Percentiles rank a stretch among this genome's conserved stretches.
phyloP scores from a whole-genome alignment of 306 rosid genomes.

The Casuarina equisetifolia region DNA sequence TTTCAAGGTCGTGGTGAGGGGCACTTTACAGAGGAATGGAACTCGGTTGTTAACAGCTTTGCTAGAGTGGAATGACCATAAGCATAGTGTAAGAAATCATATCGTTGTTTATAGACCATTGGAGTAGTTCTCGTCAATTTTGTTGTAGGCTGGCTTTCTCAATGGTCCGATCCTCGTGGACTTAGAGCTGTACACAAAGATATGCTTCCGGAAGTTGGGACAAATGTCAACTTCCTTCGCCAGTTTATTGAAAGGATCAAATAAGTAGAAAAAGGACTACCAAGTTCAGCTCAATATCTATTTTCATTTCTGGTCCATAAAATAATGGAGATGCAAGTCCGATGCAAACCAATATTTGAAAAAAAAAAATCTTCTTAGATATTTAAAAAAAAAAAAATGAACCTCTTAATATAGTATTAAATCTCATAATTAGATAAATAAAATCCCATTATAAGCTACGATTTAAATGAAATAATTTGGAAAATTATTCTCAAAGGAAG shows the following conservation, averaged over 20 bases:
- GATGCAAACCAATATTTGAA: no score
- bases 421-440: no score
- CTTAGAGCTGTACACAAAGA: background rate
- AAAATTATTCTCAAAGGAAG: background rate
- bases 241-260: background rate
- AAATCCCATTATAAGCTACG: no score
- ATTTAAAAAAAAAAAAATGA: no score
- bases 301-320: background rate
- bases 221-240: background rate
- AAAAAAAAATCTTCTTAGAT: no score
- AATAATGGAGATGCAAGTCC: no score
- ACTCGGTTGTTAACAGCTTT: constrained; percentile 25
- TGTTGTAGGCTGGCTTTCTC: background rate
- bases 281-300: background rate
- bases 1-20: constrained; percentile 59
- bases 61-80: constrained; percentile 66
- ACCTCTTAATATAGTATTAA: no score
- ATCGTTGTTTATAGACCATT: constrained; percentile 41
- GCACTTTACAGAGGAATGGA: constrained; percentile 32
- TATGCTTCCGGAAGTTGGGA: background rate
- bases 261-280: no score
- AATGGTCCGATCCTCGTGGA: background rate
- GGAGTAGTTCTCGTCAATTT: background rate
- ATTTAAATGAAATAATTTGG: no score
- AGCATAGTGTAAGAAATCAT: constrained; percentile 58